Conservation (phyloP, 805 yeast species). For the Danielia oregonensis region DNA sequence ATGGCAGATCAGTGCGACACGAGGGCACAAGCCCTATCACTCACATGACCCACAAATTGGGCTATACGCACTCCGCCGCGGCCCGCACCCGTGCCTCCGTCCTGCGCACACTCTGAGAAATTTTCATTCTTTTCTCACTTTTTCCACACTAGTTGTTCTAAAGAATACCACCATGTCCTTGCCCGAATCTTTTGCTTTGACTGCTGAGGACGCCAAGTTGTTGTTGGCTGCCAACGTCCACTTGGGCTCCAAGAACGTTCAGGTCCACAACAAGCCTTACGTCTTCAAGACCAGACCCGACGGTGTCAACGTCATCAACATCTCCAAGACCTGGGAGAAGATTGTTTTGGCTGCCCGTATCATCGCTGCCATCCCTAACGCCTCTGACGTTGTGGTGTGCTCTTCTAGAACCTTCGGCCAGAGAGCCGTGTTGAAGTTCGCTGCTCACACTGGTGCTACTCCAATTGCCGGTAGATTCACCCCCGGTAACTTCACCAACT, state of each 20-base stretch:
- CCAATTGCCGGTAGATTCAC: constrained; percentile 99
- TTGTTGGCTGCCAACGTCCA: constrained; percentile 99
- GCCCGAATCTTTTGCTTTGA: constrained; percentile 87
- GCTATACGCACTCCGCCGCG: no score
- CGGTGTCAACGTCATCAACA: constrained; percentile 97
- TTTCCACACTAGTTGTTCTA: constrained; percentile 17
- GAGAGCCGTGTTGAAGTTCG: constrained; percentile 99
- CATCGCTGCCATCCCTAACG: constrained; percentile 98
- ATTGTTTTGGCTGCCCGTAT: constrained; percentile 99
- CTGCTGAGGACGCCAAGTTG: constrained; percentile 98
- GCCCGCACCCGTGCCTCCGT: constrained; percentile 13
- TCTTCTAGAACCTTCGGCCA: constrained; percentile 99
- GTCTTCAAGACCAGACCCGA: constrained; percentile 98
- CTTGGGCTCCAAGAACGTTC: constrained; percentile 99
- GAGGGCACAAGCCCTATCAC: no score
- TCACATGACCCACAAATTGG: no score
- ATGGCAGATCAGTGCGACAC: no score
- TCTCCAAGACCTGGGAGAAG: constrained; percentile 99
- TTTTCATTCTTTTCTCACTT: constrained; percentile 15
- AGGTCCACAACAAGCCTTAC: constrained; percentile 96
- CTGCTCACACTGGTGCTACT: constrained; percentile 99
- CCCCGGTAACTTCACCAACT: constrained; percentile 99
- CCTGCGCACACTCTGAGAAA: constrained; percentile 20
- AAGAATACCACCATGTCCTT: constrained; percentile 54
- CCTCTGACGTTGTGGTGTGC: constrained; percentile 97